Conservation (phyloP, 164 flowering plant species). For the Cinnamomum chago region DNA sequence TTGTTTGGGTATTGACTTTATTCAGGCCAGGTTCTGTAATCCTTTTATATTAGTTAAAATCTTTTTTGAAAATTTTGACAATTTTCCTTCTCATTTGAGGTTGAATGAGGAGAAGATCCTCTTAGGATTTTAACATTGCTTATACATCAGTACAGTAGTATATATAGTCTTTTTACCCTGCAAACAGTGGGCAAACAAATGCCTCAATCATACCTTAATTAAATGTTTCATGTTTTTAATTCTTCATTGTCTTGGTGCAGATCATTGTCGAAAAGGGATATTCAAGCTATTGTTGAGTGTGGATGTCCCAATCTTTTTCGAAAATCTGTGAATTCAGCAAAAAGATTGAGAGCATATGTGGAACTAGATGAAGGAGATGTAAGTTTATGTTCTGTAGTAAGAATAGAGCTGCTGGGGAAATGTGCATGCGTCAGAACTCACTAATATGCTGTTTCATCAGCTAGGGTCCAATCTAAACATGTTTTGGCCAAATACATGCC, state of each 20-base stretch:
- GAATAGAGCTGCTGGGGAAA: not conserved
- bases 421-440: not conserved
- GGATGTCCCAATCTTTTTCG: conserved; percentile 85
- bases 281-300: conserved; percentile 54
- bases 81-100: too few relatives aligned
- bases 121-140: too few relatives aligned
- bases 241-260: conserved; percentile 33
- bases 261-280: conserved; percentile 55
- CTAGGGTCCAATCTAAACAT: not conserved
- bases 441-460: not conserved
- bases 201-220: not conserved
- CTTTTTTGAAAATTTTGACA: too few relatives aligned
- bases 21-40: too few relatives aligned
- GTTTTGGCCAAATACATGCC: too few relatives aligned
- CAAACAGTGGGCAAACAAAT: not conserved
- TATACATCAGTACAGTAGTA: not conserved
- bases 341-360: conserved; percentile 67
- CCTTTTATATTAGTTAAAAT: too few relatives aligned
- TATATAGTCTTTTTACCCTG: not conserved
- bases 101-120: too few relatives aligned
- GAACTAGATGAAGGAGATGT: conserved; percentile 85
- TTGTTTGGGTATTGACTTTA: too few relatives aligned
- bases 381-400: conserved; percentile 23
- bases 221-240: not conserved
- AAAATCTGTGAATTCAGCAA: conserved; percentile 82